phyloP scores from a whole-genome alignment of 2,329 filamentous ascomycete species.

The Juglanconis juglandina region DNA sequence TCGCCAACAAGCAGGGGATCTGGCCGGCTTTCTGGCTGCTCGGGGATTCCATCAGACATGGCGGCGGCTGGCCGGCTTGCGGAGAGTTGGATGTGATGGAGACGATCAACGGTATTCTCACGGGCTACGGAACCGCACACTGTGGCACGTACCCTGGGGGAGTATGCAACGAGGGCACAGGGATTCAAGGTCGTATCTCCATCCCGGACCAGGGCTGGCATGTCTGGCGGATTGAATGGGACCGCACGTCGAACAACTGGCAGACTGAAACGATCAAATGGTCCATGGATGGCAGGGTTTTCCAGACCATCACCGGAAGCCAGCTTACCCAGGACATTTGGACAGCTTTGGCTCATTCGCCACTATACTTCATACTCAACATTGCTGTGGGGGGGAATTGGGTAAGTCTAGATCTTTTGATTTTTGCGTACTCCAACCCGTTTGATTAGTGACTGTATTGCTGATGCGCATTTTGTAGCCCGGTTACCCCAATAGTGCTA shows the following conservation, averaged over 20 bases:
- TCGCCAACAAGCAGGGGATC: constrained; percentile 42
- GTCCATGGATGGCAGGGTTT: constrained; percentile 43
- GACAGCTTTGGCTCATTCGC: constrained; percentile 31
- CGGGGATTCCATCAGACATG: constrained; percentile 43
- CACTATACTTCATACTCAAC: constrained; percentile 27
- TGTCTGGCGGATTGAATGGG: constrained; percentile 45
- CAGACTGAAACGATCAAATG: constrained; percentile 45
- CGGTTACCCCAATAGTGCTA: constrained; percentile 26
- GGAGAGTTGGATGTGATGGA: constrained; percentile 51
- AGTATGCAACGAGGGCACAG: constrained; percentile 45
- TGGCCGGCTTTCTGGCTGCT: constrained; percentile 55
- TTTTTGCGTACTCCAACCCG: background rate
- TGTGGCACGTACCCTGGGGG: constrained; percentile 36
- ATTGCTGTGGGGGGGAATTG: constrained; percentile 30
- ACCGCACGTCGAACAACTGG: constrained; percentile 43
- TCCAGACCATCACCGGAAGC: constrained; percentile 40
- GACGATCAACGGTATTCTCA: constrained; percentile 43
- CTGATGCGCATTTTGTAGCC: constrained; percentile 20
- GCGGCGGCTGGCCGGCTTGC: constrained; percentile 45
- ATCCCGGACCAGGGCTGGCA: constrained; percentile 48
- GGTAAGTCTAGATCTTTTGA: constrained; percentile 22
- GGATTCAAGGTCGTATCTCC: constrained; percentile 32
- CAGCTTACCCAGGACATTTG: constrained; percentile 40
- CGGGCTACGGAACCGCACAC: constrained; percentile 46
- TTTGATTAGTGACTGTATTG: background rate